phyloP scores from a whole-genome alignment of 108 stramenopile species.

The Nitzschia palea region DNA sequence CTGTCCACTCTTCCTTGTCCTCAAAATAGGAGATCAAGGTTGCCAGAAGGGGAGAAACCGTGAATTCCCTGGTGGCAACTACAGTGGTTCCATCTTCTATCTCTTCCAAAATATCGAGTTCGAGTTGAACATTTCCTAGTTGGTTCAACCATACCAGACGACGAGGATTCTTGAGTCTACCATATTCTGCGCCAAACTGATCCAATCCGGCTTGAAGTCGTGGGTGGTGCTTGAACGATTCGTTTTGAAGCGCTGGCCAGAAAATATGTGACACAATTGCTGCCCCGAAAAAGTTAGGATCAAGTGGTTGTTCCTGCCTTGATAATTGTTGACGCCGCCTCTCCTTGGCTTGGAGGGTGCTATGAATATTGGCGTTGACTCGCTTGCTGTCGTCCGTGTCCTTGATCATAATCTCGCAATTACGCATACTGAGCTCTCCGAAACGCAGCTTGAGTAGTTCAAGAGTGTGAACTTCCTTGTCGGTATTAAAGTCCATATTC shows the following conservation, averaged over 20 bases:
- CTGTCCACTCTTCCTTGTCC: conserved; percentile 72
- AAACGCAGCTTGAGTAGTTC: conserved; percentile 96
- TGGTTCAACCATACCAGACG: conserved; percentile 86
- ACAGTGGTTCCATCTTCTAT: conserved; percentile 43
- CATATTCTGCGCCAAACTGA: conserved; percentile 69
- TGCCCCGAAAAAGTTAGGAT: conserved; percentile 59
- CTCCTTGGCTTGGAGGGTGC: conserved; percentile 46
- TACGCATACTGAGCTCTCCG: conserved; percentile 89
- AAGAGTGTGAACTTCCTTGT: conserved; percentile 90
- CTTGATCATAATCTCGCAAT: conserved; percentile 98
- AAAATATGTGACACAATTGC: conserved; percentile 93
- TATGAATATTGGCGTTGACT: conserved; percentile 76
- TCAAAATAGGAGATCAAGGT: conserved; percentile 92
- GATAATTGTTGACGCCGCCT: conserved; percentile 1
- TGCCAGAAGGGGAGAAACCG: conserved; percentile 86
- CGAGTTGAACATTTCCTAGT: conserved; percentile 87
- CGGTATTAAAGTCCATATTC: conserved; percentile 88
- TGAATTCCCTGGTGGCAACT: conserved; percentile 70
- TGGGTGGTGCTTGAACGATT: conserved; percentile 84
- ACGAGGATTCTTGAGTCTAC: conserved; percentile 92
- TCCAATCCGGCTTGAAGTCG: conserved; percentile 65
- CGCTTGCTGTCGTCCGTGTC: conserved; percentile 97
- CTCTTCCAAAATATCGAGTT: conserved; percentile 85
- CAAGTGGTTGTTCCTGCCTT: background rate
- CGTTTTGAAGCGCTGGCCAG: conserved; percentile 93